These are phyloP conservation scores for Cutaneotrichosporon cyanovorans DNA, from an alignment of 1,284 basidiomycete genomes.

Conservation along the genomic window DNA sequence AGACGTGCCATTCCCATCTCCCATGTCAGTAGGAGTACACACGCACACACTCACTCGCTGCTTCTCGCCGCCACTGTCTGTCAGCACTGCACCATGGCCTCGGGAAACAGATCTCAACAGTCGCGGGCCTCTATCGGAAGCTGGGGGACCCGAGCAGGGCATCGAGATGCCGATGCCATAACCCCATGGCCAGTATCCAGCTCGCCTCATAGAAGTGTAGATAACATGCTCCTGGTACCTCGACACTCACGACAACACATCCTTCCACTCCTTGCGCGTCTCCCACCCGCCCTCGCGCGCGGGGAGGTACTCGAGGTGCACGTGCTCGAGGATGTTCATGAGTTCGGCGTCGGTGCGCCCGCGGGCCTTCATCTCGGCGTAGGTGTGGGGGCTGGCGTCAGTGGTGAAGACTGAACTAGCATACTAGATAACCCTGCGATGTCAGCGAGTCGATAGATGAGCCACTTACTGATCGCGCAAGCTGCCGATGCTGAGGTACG, in stretches of 20 bases:
- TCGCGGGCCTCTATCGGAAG: no score
- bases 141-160: no score
- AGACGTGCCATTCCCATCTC: slow-evolving; percentile 57
- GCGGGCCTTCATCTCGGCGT: slow-evolving; percentile 61
- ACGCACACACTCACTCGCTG: slow-evolving; percentile 57
- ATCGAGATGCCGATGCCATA: no score
- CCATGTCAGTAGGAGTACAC: neutral
- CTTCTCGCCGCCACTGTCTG: slow-evolving; percentile 75
- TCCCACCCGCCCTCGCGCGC: slow-evolving; percentile 81
- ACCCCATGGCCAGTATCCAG: no score
- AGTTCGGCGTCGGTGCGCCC: slow-evolving; percentile 63
- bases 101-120: no score
- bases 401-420: neutral
- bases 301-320: slow-evolving; percentile 79
- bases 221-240: slow-evolving; percentile 33
- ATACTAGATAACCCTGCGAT: slow-evolving; percentile 40
- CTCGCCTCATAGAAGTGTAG: no score
- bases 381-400: slow-evolving; percentile 70
- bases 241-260: slow-evolving; percentile 56
- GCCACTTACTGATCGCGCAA: slow-evolving; percentile 69
- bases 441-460: neutral
- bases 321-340: slow-evolving; percentile 65
- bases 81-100: no score
- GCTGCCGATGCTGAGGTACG: slow-evolving; percentile 81
- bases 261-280: slow-evolving; percentile 91